Percentiles rank a stretch among this genome's conserved stretches.
Evolutionary conservation across 2,329 filamentous ascomycete species (phyloP).

Genomic region (Curvularia eragrostidis): DNA sequence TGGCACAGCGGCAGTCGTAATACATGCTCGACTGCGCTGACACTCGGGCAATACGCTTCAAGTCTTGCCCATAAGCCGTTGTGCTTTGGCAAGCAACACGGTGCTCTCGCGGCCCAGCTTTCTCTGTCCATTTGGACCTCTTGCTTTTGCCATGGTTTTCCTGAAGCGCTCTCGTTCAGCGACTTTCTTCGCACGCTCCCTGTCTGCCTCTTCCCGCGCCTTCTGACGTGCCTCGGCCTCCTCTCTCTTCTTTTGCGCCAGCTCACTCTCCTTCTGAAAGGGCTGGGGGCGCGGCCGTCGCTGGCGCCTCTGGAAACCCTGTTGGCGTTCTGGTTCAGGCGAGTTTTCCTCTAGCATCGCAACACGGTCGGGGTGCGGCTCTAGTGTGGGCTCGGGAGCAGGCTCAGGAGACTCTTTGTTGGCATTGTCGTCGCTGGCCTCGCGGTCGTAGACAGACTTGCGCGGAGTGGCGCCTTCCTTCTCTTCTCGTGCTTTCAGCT

Average conservation of each 20-base stretch:
- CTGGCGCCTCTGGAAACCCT: constrained; percentile 28
- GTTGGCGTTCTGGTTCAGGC: constrained; percentile 26
- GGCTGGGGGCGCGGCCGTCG: constrained; percentile 45
- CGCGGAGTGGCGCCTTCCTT: constrained; percentile 40
- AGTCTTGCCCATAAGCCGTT: constrained; percentile 65
- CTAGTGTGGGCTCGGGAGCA: constrained; percentile 50
- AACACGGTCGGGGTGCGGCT: constrained; percentile 67
- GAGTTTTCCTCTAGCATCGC: constrained; percentile 61
- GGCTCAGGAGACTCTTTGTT: constrained; percentile 29
- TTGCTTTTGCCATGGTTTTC: constrained; percentile 67
- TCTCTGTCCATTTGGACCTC: constrained; percentile 72
- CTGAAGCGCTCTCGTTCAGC: constrained; percentile 76
- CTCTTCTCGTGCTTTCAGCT: constrained; percentile 72
- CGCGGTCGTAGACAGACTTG: constrained; percentile 47
- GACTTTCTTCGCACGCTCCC: constrained; percentile 59
- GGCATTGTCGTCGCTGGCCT: constrained; percentile 41
- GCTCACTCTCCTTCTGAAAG: constrained; percentile 53
- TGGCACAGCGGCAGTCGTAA: constrained; percentile 12
- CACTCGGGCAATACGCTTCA: constrained; percentile 16
- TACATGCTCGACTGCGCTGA: constrained; percentile 1
- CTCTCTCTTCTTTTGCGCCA: constrained; percentile 62
- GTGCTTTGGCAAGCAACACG: constrained; percentile 78
- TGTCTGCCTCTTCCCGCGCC: constrained; percentile 68
- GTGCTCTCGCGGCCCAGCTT: constrained; percentile 83
- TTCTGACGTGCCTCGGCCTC: constrained; percentile 67